Conservation (phyloP, 2,329 filamentous ascomycete genomes). For the Graphilbum fragrans region DNA sequence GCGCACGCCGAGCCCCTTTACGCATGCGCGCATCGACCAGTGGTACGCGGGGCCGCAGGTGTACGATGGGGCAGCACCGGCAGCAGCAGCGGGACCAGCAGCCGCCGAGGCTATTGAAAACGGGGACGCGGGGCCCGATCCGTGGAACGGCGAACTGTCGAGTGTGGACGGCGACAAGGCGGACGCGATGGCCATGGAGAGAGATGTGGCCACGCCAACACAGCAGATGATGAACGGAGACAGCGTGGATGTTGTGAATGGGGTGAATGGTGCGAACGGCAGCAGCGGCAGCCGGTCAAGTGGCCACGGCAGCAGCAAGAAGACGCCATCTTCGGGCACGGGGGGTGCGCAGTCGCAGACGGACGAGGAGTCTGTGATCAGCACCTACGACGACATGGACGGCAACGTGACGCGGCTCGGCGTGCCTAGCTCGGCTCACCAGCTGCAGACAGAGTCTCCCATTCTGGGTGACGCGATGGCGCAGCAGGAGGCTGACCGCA, state of each 20-base stretch:
- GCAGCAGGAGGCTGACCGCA: too few relatives aligned
- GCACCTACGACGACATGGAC: too few relatives aligned
- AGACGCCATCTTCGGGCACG: not conserved
- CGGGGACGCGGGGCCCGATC: slow-evolving; percentile 9
- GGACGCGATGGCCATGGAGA: too few relatives aligned
- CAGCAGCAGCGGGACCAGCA: slow-evolving; percentile 4
- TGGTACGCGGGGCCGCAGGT: slow-evolving; percentile 28
- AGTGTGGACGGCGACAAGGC: slow-evolving; percentile 15
- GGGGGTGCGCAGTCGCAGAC: slow-evolving; percentile 3
- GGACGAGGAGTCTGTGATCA: slow-evolving; percentile 16
- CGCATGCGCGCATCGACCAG: slow-evolving; percentile 49
- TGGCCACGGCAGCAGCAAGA: slow-evolving; percentile 1
- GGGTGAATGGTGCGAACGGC: not conserved
- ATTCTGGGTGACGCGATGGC: not conserved
- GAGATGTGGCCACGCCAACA: not conserved
- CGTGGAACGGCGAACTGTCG: slow-evolving; percentile 18
- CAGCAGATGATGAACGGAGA: too few relatives aligned
- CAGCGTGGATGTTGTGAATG: too few relatives aligned
- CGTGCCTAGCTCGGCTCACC: not conserved
- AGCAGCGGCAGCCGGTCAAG: slow-evolving; percentile 3
- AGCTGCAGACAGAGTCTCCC: not conserved
- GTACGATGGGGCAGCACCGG: slow-evolving; percentile 10
- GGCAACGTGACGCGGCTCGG: too few relatives aligned
- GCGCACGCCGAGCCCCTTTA: slow-evolving; percentile 68
- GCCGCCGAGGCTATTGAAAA: not conserved